A percentile compares a stretch with the other conserved stretches of the same genome.
phyloP scores from a whole-genome alignment of 345 rosid species.

The sweet orange (Citrus sinensis) region DVS_A1.0 CM039168.1:5654001-5654500 shows the following conservation, averaged over 20 bases:
- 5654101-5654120: slow-evolving; percentile 7
- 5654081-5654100: slow-evolving; percentile 8
- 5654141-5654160: slow-evolving; percentile 32
- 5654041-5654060: slow-evolving; percentile 37
- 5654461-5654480: slow-evolving; percentile 19
- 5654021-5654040: slow-evolving; percentile 39
- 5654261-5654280: slow-evolving; percentile 4
- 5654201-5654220: slow-evolving; percentile 7
- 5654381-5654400: not conserved
- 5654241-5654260: slow-evolving; percentile 12
- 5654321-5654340: not conserved
- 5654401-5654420: not conserved
- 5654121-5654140: not conserved
- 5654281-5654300: not conserved
- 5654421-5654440: slow-evolving; percentile 1
- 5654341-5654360: not conserved
- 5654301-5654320: slow-evolving; percentile 4
- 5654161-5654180: slow-evolving; percentile 16
- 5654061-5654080: slow-evolving; percentile 12
- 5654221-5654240: slow-evolving; percentile 9
- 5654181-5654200: slow-evolving; percentile 12
- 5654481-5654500: slow-evolving; percentile 26
- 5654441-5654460: slow-evolving; percentile 15
- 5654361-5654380: slow-evolving; percentile 15
- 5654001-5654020: slow-evolving; percentile 26